Evolutionary conservation across 2,329 filamentous ascomycete genomes (phyloP), one percentile per base, ranked within the genome.

Genomic region (Fusarium denticulatum): DNA sequence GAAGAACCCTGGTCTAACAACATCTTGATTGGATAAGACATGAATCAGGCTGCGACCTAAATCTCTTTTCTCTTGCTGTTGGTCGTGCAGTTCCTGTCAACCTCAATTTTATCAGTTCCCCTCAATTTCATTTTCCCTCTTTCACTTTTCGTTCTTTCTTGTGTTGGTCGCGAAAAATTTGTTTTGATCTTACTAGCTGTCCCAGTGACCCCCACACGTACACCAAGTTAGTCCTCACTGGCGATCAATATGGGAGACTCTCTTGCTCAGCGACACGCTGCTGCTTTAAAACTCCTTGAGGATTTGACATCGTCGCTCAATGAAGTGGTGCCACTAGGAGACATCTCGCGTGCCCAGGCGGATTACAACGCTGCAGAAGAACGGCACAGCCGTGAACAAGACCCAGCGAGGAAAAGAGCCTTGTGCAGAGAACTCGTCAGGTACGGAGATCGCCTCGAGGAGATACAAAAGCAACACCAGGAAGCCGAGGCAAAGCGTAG

Each of bases 201-300:
- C 11, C 15, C 5, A 36, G 8, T 14, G 7, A 20, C 8, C 49
- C 12, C 1, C 13, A 22, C 50, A 22, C 13, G 8, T 7, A 28
- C 24, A 10, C 9, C 3, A 7, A 28, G 8, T 22, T 7, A 47
- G 20, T 47, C 8, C 5, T 11, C 2, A 8, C 4, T 2, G 0
- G 10, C 22, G 28, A 49, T 24, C 22, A 50, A 20, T 5, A 50
- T 50, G 47, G 47, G 8, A 11, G 47, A 34, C 30, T 50, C 47
- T 14, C 3, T 14, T 0, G 28, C 22, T 1, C 1, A 18, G 5
- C 13, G 50, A 7, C 50, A 39, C 1, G 0, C 50, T 5, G 24
- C 50, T 10, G n/a, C 18, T 1, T 10, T 37, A 5, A 3, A 28
- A 0, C 0, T 53, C n/a, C 6, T 53, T 10, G 5, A 5, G 1